Base-by-base conservation (phyloP, 352 stramenopile species). In the Pythium utonaiense region DNA sequence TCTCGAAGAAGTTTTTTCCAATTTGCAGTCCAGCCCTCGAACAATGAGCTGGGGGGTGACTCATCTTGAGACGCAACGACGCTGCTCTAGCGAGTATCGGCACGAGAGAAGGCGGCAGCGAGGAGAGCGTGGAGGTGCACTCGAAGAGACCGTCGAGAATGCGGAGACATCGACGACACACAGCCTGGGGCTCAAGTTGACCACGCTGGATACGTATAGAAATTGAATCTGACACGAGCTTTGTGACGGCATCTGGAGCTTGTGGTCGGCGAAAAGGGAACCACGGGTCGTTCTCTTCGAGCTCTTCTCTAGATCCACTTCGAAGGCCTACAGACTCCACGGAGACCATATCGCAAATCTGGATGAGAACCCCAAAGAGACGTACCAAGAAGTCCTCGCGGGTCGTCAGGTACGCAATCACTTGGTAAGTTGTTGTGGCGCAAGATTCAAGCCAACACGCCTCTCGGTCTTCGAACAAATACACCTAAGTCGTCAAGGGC, bases 241-340 rank as follows among this genome's bases (percentile, higher is more conserved):
- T 27, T 12, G 51, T 53, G 6, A 72, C 60, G 14, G 60, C 30
- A 3, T 49, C 38, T 3, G 41, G 6, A 17, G 36, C 30, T 22
- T 65, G 71, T 1, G 54, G 41, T 22, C 70, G 61, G n/a, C 77
- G 66, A 62, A 86, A 82, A 6, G 77, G 78, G 9, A 83, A 73
- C 78, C 78, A 88, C 14, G 69, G 45, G n/a, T 69, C 50, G 5
- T 10, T 24, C n/a, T 52, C 21, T 19, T 67, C 62, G 4, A 50
- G 21, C 38, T 74, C 70, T 8, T 38, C 19, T n/a, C n/a, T n/a
- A n/a, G n/a, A n/a, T n/a, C n/a, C n/a, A n/a, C n/a, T n/a, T n/a
- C n/a, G n/a, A n/a, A n/a, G n/a, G n/a, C n/a, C n/a, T n/a, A n/a
- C n/a, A n/a, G n/a, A n/a, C n/a, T n/a, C n/a, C n/a, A n/a, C n/a